Evolutionary conservation across 352 stramenopile genomes (phyloP).

Genomic region (Peronospora belbahrii): DNA sequence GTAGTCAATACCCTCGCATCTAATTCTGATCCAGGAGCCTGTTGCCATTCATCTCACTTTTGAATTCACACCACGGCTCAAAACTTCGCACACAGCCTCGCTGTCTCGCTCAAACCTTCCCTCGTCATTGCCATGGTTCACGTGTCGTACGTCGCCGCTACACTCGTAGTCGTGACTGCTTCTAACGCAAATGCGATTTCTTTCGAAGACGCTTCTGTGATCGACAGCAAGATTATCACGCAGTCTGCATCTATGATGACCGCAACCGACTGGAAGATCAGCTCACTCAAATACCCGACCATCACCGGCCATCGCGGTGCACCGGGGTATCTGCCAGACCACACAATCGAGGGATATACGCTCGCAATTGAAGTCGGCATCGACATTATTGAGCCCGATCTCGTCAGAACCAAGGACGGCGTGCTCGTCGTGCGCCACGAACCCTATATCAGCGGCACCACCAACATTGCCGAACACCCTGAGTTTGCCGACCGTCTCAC

Average conservation of each 20-base stretch:
- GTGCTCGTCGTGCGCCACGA: constrained; percentile 83
- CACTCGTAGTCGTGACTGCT: constrained; percentile 22
- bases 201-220: constrained; percentile 32
- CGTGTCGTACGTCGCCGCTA: constrained; percentile 25
- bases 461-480: constrained; percentile 69
- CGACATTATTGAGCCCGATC: constrained; percentile 89
- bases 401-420: constrained; percentile 82
- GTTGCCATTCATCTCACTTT: constrained; percentile 16
- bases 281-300: constrained; percentile 38
- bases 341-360: constrained; percentile 85
- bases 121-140: constrained; percentile 32
- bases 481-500: constrained; percentile 64
- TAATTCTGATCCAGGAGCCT: constrained; percentile 12
- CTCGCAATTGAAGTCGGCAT: constrained; percentile 85
- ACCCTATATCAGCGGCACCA: constrained; percentile 85
- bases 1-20: background rate
- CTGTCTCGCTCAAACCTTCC: constrained; percentile 6
- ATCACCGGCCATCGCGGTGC: constrained; percentile 83
- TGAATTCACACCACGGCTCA: constrained; percentile 8
- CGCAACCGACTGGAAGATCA: constrained; percentile 17
- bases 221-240: constrained; percentile 1
- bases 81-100: background rate
- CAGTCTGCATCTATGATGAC: constrained; percentile 11
- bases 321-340: constrained; percentile 85
- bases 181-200: constrained; percentile 17